These are phyloP conservation scores for Phaeophleospora eucalypticola DNA, from an alignment of 2,329 filamentous ascomycete species.

Conservation along the genomic window DNA sequence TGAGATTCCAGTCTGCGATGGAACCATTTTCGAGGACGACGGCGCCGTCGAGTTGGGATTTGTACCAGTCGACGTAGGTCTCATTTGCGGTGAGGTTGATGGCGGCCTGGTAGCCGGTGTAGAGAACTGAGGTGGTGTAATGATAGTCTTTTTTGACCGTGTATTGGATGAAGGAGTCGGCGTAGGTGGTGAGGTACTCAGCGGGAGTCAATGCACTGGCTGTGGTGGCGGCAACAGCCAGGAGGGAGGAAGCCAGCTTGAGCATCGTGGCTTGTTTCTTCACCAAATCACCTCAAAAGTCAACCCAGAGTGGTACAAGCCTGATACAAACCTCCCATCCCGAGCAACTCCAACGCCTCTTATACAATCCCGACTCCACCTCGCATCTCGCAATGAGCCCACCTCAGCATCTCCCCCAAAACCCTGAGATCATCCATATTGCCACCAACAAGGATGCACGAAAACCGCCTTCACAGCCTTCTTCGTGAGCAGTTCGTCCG, in stretches of 20 bases:
- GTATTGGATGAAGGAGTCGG: conserved; percentile 15
- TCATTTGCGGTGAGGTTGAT: conserved; percentile 15
- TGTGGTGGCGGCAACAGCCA: conserved; percentile 4
- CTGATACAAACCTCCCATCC: too few species aligned
- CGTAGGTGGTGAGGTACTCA: conserved; percentile 15
- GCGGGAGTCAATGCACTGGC: conserved; percentile 11
- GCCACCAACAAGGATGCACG: background rate
- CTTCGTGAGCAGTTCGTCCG: background rate
- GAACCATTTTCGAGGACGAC: conserved; percentile 48
- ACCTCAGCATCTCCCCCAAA: background rate
- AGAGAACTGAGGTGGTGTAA: conserved; percentile 18
- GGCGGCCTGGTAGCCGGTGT: conserved; percentile 16
- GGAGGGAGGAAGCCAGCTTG: conserved; percentile 3
- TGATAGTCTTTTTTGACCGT: conserved; percentile 15
- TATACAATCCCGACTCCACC: too few species aligned
- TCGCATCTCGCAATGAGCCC: too few species aligned
- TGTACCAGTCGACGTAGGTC: conserved; percentile 18
- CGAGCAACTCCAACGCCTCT: too few species aligned
- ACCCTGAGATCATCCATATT: background rate
- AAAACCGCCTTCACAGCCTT: background rate
- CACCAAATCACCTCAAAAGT: background rate
- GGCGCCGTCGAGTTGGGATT: conserved; percentile 33
- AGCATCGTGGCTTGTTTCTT: background rate
- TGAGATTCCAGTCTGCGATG: conserved; percentile 44
- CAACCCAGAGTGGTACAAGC: too few species aligned